A percentile compares a stretch with the other conserved stretches of the same genome.
These are phyloP conservation scores for Psilocybe cubensis DNA, from an alignment of 768 basidiomycete genomes.

Conservation along the genomic window DNA sequence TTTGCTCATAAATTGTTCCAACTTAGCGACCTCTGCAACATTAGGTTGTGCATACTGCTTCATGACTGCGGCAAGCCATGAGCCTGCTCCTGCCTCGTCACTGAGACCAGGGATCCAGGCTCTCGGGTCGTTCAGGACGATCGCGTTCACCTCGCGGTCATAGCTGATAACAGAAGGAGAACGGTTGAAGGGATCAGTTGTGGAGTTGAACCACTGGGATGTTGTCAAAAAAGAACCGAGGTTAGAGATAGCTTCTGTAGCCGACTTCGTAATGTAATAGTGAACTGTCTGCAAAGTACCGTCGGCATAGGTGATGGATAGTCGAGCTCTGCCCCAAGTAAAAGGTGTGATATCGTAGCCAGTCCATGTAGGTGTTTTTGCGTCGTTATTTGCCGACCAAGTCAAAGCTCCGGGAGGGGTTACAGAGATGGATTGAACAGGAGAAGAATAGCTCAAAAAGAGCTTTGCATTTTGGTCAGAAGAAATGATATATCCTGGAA, in stretches of 20 bases:
- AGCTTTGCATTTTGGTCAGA: slow-evolving; percentile 52
- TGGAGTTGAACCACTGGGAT: slow-evolving; percentile 53
- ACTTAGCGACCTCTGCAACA: slow-evolving; percentile 53
- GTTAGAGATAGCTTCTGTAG: slow-evolving; percentile 47
- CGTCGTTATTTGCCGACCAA: slow-evolving; percentile 47
- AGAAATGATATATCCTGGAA: slow-evolving; percentile 58
- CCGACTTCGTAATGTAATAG: slow-evolving; percentile 52
- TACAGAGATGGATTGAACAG: slow-evolving; percentile 45
- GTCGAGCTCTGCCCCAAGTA: slow-evolving; percentile 51
- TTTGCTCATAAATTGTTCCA: slow-evolving; percentile 51
- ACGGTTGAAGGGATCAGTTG: slow-evolving; percentile 53
- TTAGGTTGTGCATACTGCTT: slow-evolving; percentile 59
- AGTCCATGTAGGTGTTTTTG: slow-evolving; percentile 42
- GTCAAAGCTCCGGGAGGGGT: slow-evolving; percentile 49
- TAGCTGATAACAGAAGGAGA: slow-evolving; percentile 59
- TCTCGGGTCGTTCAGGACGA: slow-evolving; percentile 53
- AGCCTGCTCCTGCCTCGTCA: slow-evolving; percentile 64
- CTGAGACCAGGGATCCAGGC: slow-evolving; percentile 65
- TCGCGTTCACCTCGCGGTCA: slow-evolving; percentile 52
- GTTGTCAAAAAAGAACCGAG: slow-evolving; percentile 59
- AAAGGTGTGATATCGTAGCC: slow-evolving; percentile 50
- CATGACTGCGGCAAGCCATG: slow-evolving; percentile 59
- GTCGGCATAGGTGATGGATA: slow-evolving; percentile 53
- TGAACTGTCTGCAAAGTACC: slow-evolving; percentile 56
- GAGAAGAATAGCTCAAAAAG: slow-evolving; percentile 48